phyloP scores from a whole-genome alignment of 2,329 filamentous ascomycete genomes.

The Exserohilum turcica region DNA sequence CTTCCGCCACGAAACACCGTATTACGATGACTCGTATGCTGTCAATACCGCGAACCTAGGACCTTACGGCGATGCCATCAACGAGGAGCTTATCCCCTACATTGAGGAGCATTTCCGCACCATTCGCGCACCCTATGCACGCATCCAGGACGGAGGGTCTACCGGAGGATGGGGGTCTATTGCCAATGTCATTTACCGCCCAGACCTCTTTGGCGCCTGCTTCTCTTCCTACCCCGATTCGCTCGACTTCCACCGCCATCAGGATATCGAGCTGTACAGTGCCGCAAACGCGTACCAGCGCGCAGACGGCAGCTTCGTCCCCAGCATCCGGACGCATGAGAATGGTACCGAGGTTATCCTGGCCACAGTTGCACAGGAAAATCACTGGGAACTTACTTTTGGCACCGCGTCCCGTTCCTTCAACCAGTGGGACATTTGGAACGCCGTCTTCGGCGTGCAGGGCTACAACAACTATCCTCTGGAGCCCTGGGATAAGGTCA shows the following conservation, averaged over 20 bases:
- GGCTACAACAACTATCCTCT: constrained; percentile 48
- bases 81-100: constrained; percentile 48
- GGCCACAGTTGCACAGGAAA: constrained; percentile 39
- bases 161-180: constrained; percentile 48
- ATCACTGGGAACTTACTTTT: constrained; percentile 48
- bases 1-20: constrained; percentile 48
- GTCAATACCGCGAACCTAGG: constrained; percentile 50
- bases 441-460: constrained; percentile 46
- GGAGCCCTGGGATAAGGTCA: constrained; percentile 49
- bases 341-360: constrained; percentile 35
- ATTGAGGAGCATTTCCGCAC: constrained; percentile 45
- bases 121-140: constrained; percentile 44
- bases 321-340: constrained; percentile 37
- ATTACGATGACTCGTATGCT: constrained; percentile 49
- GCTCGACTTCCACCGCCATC: constrained; percentile 46
- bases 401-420: constrained; percentile 43
- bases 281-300: constrained; percentile 38
- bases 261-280: constrained; percentile 46
- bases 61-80: constrained; percentile 49
- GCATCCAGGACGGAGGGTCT: constrained; percentile 46
- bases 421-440: constrained; percentile 48
- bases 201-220: constrained; percentile 47
- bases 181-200: constrained; percentile 46
- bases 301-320: constrained; percentile 35
- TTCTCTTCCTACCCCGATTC: constrained; percentile 49